These are phyloP conservation scores for Vitis cinerea DNA, from an alignment of 164 flowering plant genomes.

Conservation along the genomic window DNA sequence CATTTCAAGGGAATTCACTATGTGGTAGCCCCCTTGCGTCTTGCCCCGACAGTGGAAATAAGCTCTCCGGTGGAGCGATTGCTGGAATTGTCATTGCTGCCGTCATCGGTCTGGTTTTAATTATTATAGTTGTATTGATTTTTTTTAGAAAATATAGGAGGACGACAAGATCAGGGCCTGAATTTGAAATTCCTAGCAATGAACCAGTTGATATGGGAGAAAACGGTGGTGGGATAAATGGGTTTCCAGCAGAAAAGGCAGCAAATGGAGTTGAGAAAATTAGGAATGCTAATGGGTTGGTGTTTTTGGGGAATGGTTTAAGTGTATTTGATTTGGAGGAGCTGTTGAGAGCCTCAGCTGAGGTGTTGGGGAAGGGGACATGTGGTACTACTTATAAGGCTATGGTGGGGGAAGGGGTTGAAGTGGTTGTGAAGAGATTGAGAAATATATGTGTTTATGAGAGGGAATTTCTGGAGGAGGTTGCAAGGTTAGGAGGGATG, in stretches of 20 bases:
- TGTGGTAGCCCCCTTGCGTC: background rate
- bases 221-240: background rate
- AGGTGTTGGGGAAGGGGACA: slow-evolving; percentile 1
- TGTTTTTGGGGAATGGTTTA: background rate
- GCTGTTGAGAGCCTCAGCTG: slow-evolving; percentile 3
- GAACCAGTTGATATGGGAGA: background rate
- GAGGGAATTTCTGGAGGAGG: slow-evolving; percentile 1
- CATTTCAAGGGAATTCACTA: background rate
- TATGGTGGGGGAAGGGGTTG: background rate
- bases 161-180: background rate
- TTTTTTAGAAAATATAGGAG: background rate
- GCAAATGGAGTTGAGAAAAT: background rate
- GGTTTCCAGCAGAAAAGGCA: background rate
- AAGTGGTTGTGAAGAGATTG: slow-evolving; percentile 4
- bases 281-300: background rate
- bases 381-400: slow-evolving; percentile 4
- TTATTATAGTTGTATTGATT: background rate
- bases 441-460: background rate
- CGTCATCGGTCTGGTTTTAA: background rate
- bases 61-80: background rate
- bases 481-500: background rate
- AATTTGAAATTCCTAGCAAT: background rate
- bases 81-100: background rate
- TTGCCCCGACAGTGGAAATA: background rate
- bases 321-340: background rate